A percentile compares a stretch with the other conserved stretches of the same genome.
Conservation (phyloP, 139 green algal genomes). For the Zygnema cylindricum region DNA sequence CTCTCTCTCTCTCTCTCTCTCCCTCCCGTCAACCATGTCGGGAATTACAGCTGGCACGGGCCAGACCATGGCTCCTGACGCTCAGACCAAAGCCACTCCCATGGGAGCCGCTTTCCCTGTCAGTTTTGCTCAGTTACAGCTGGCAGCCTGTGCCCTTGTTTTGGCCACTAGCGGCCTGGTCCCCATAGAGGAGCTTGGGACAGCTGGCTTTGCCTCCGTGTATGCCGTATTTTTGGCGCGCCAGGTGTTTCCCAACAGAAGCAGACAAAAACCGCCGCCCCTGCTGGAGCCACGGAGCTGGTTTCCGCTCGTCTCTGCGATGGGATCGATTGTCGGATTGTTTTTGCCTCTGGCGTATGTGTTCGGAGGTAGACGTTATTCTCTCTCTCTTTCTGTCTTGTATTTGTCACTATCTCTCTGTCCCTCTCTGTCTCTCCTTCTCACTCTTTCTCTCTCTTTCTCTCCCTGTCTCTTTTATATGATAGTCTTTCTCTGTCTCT, state of each 20-base stretch:
- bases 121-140: constrained; percentile 19
- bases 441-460: background rate
- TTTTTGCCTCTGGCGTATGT: constrained; percentile 47
- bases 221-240: background rate
- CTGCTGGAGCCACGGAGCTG: background rate
- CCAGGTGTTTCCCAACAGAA: background rate
- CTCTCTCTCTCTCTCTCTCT: background rate
- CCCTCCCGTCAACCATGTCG: background rate
- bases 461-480: background rate
- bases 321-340: constrained; percentile 30
- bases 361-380: constrained; percentile 17
- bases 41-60: background rate
- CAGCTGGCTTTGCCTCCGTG: constrained; percentile 18
- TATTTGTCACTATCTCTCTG: background rate
- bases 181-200: constrained; percentile 2
- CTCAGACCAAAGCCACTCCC: background rate
- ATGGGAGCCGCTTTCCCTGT: background rate
- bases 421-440: background rate
- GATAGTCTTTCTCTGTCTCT: background rate
- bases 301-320: constrained; percentile 5
- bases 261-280: background rate
- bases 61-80: background rate
- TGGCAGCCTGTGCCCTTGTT: constrained; percentile 20
- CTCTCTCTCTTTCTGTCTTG: background rate
- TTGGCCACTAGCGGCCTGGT: constrained; percentile 23